phyloP scores from a whole-genome alignment of 2,329 filamentous ascomycete genomes.

The Neonectria magnoliae region DNA sequence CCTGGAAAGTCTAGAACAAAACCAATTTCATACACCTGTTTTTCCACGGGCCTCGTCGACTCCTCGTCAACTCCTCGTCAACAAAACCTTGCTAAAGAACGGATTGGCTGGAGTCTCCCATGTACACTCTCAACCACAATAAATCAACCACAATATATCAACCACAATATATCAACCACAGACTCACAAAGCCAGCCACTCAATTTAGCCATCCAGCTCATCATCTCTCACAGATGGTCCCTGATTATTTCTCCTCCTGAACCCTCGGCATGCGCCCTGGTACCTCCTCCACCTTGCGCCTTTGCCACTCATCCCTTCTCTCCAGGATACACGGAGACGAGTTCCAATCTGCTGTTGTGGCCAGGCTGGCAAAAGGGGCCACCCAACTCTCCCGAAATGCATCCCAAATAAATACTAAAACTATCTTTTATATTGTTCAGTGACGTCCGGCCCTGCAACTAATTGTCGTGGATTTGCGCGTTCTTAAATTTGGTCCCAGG shows the following conservation, averaged over 20 bases:
- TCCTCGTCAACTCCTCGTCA: conserved; percentile 5
- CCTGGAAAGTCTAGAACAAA: neutral
- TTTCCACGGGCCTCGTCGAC: neutral
- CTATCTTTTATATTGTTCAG: conserved; percentile 9
- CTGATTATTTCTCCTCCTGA: neutral
- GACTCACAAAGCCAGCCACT: neutral
- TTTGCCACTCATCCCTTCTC: neutral
- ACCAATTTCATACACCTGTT: neutral
- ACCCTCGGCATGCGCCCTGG: neutral
- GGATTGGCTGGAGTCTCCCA: neutral
- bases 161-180: neutral
- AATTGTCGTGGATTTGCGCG: conserved; percentile 47
- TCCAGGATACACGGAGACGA: neutral
- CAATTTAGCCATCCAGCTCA: conserved; percentile 2
- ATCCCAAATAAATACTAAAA: conserved; percentile 7
- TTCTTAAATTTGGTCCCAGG: conserved; percentile 64
- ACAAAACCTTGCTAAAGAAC: conserved; percentile 1
- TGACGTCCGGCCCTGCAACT: conserved; percentile 1
- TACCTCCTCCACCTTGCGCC: neutral
- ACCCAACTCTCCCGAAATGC: neutral
- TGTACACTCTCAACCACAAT: neutral
- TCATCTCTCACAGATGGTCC: neutral
- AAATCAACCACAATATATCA: neutral
- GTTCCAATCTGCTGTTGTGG: neutral
- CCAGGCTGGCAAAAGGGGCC: neutral